These are phyloP conservation scores for Lentinus tigrinus DNA, from an alignment of 768 basidiomycete species.

Conservation along the genomic window DNA sequence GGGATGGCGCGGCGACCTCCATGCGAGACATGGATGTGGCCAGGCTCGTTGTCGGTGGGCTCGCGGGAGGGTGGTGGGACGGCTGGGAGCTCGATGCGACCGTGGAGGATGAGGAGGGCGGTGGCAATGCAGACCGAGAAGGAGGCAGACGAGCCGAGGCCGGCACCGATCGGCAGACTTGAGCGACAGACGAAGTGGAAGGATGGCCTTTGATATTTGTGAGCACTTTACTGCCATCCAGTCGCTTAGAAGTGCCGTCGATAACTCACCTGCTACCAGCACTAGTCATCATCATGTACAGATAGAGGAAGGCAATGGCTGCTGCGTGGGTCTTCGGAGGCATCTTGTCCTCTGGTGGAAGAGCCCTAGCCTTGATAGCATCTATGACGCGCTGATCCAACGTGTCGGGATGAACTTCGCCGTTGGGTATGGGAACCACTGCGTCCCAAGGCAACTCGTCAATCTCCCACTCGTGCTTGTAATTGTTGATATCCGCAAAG, in stretches of 20 bases:
- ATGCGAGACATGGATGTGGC: conserved; percentile 63
- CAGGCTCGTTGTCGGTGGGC: conserved; percentile 34
- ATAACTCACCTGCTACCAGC: conserved; percentile 53
- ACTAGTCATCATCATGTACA: conserved; percentile 80
- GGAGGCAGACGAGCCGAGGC: conserved; percentile 95
- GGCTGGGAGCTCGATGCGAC: conserved; percentile 61
- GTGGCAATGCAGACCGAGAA: conserved; percentile 88
- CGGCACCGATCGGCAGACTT: conserved; percentile 91
- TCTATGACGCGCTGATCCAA: conserved; percentile 76
- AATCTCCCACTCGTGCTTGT: conserved; percentile 80
- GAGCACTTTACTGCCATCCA: conserved; percentile 16
- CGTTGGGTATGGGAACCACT: conserved; percentile 50
- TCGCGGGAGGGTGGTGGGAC: conserved; percentile 44
- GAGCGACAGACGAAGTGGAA: conserved; percentile 83
- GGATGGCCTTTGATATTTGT: conserved; percentile 51
- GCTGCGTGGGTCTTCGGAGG: conserved; percentile 44
- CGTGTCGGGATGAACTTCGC: conserved; percentile 55
- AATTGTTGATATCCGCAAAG: conserved; percentile 76
- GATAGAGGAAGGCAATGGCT: conserved; percentile 81
- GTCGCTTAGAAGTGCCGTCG: background rate
- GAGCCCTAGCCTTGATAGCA: conserved; percentile 53
- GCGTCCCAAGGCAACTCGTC: conserved; percentile 77
- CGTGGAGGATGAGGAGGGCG: conserved; percentile 72
- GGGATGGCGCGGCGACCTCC: conserved; percentile 66
- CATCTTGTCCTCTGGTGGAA: conserved; percentile 35